Evolutionary conservation across 2,329 filamentous ascomycete species (phyloP), one percentile per base, ranked within the genome.

Genomic region (Aphanoascus verrucosus): DNA sequence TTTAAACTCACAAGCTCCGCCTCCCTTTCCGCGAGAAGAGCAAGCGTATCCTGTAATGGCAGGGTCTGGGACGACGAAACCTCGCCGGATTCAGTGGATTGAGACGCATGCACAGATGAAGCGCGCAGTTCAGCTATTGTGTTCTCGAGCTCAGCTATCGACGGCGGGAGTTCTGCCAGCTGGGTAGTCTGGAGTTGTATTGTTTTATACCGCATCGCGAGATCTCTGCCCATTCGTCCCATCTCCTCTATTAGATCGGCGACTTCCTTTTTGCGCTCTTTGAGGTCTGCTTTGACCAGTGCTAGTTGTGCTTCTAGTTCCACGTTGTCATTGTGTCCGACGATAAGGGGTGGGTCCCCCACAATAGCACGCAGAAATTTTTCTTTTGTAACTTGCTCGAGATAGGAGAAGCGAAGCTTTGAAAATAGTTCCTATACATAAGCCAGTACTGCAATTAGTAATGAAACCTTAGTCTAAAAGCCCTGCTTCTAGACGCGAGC

Each of bases 361-460:
- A 94, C 88, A 61, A 97, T 94, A 58, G 87, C 84, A 60, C 89
- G 87, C 52, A 98, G 84, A 69, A 96, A 97, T 65, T 95, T 94
- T 69, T 98, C 93, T 72, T 97, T 98, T 43, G 91, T 97, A 58
- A 97, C 89, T 74, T 97, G 93, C 71, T 98, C 93, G 62, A 96
- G 86, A 71, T 97, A 97, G 59, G 87, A 94, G 75, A 97, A 97
- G 61, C 91, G 88, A 38, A 97, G 78, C 72, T 98, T 97, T 41
- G 88, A 85, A 70, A 97, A 98, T 17, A 97, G 80, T 70, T 96
- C 90, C 72, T 82, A 59, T 28, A 40, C 19, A 19, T 12, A 17
- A 23, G 20, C 15, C 44, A n/a, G 14, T 19, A 43, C 28, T n/a
- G 19, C 9, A 38, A 12, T 50, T 34, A 50, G 35, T 9, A 37